phyloP scores from a whole-genome alignment of 345 rosid genomes.

The Melastoma malabathricum region DNA sequence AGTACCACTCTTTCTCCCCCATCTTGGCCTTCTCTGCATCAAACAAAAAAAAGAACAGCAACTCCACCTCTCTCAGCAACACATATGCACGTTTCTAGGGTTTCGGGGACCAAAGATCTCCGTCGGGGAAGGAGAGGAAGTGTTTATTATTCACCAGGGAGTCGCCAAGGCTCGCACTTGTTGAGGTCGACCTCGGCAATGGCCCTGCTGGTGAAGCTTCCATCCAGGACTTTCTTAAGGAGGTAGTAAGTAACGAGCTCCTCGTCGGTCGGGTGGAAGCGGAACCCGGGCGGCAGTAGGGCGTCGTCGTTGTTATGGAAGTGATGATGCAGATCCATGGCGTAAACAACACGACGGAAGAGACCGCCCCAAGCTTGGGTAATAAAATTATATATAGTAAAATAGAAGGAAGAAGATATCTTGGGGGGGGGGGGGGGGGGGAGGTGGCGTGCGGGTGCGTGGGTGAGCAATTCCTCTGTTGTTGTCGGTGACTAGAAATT shows the following conservation, averaged over 20 bases:
- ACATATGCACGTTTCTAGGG: neutral
- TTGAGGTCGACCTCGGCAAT: conserved; percentile 7
- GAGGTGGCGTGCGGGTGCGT: too few species aligned
- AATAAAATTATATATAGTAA: too few species aligned
- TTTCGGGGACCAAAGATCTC: neutral
- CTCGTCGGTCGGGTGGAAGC: conserved; percentile 10
- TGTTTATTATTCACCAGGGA: conserved; percentile 8
- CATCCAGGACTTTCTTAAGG: conserved; percentile 1
- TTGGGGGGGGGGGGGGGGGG: too few species aligned
- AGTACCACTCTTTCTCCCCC: conserved; percentile 8
- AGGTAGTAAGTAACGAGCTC: conserved; percentile 8
- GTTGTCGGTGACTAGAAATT: too few species aligned
- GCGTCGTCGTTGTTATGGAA: neutral
- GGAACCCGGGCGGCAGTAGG: conserved; percentile 7
- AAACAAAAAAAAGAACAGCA: neutral
- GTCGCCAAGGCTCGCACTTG: conserved; percentile 9
- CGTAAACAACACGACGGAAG: too few species aligned
- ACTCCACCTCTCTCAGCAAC: too few species aligned
- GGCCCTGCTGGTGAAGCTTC: neutral
- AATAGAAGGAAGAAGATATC: too few species aligned
- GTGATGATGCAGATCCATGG: too few species aligned
- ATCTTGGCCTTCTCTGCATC: conserved; percentile 5
- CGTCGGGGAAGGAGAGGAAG: neutral
- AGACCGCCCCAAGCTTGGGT: too few species aligned
- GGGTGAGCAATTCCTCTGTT: too few species aligned